Base-by-base conservation (phyloP, 129 eudicot species). In the Deinandra increscens region DNA sequence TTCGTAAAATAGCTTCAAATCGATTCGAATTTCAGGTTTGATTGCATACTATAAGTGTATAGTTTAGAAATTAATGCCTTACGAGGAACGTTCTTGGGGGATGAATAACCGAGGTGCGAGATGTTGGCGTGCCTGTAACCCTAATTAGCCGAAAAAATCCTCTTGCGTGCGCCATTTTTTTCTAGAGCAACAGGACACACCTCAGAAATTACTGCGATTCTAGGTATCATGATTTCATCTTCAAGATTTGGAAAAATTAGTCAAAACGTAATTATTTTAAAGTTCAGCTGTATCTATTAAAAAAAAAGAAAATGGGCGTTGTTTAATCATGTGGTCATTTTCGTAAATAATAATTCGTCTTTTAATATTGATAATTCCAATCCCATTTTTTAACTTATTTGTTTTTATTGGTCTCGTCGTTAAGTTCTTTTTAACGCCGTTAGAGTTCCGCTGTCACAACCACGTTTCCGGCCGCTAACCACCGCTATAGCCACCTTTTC, bases 111-210 rank as follows among this genome's bases (percentile, higher is more conserved):
- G 73, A 44, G 0, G 80, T 33, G 49, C 71, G 20, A 54, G 75
- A 49, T 19, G 68, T 18, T 60, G 75, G 46, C 9, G 81, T 55
- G 19, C 39, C 22, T 64, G 73, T 46, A 66, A 29, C 66, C 72
- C 81, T 75, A 78, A 66, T 26, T 46, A 65, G 75, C 64, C 68
- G 83, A 55, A 75, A 34, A 17, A 82, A 51, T 46, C 78, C 42
- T 22, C 36, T 39, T n/a, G 64, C 17, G 46, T 69, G 74, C 71
- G 74, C 74, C 80, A 73, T 82, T 69, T 19, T 60, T 41, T 41
- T 13, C 60, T 29, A 33, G 38, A 48, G 3, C 33, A 26, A 4
- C 22, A 61, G 77, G 41, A 62, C 58, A 62, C 58, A 44, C 13
- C 31, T 17, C 15, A 37, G 66, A 14, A 31, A 60, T 48, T 67